A percentile compares a stretch with the other conserved stretches of the same genome.
Evolutionary conservation across 306 rosid genomes (phyloP).

Genomic region (Vigna unguiculata): DNA sequence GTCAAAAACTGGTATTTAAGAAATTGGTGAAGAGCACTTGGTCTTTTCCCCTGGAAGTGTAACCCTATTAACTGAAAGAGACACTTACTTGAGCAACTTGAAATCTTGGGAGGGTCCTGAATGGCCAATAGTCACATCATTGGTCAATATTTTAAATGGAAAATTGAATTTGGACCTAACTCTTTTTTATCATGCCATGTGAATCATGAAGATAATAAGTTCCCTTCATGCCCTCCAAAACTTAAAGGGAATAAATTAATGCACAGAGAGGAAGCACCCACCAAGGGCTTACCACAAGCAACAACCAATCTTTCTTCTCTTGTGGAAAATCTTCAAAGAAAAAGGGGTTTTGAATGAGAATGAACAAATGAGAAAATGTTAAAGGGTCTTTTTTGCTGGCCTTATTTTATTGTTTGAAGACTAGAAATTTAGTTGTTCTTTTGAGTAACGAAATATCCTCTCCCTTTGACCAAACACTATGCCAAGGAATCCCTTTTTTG

Average conservation of each 20-base stretch:
- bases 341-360: slow-evolving; percentile 18
- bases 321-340: slow-evolving; percentile 21
- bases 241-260: neutral
- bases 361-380: slow-evolving; percentile 42
- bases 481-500: neutral
- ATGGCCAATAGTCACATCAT: slow-evolving; percentile 39
- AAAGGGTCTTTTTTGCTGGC: slow-evolving; percentile 40
- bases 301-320: neutral
- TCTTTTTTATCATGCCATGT: slow-evolving; percentile 37
- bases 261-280: slow-evolving; percentile 16
- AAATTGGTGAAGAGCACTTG: slow-evolving; percentile 21
- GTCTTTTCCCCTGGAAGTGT: neutral
- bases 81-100: slow-evolving; percentile 44
- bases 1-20: neutral
- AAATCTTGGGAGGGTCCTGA: slow-evolving; percentile 41
- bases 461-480: neutral
- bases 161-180: slow-evolving; percentile 46
- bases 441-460: neutral
- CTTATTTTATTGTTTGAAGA: slow-evolving; percentile 32
- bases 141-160: slow-evolving; percentile 39
- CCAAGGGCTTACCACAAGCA: slow-evolving; percentile 24
- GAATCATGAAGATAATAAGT: slow-evolving; percentile 30
- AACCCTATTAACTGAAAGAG: slow-evolving; percentile 30
- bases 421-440: neutral
- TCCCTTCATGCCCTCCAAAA: neutral